Evolutionary conservation across 2,329 filamentous ascomycete species (phyloP).

Genomic region (Macrophomina tecta): DNA sequence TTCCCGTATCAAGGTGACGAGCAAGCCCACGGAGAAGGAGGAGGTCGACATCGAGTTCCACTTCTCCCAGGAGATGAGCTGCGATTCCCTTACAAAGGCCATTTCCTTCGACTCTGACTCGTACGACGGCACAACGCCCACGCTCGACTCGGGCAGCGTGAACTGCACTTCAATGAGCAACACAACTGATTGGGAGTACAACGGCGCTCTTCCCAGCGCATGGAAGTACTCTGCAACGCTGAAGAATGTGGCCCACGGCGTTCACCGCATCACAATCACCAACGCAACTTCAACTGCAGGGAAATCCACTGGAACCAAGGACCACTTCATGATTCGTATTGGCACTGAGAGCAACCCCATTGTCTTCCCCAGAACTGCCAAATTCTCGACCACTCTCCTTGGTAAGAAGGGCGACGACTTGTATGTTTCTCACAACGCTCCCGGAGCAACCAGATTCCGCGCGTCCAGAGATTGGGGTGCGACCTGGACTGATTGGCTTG

Average conservation of each 20-base stretch:
- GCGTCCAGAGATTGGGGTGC: constrained; percentile 68
- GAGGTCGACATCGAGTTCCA: constrained; percentile 59
- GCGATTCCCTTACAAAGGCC: constrained; percentile 57
- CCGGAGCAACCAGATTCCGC: constrained; percentile 67
- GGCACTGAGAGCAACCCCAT: constrained; percentile 65
- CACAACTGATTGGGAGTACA: constrained; percentile 43
- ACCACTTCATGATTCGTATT: constrained; percentile 67
- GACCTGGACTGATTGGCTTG: constrained; percentile 63
- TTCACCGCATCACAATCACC: constrained; percentile 64
- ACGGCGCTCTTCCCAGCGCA: constrained; percentile 60
- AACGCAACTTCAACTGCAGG: constrained; percentile 53
- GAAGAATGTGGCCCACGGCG: constrained; percentile 63
- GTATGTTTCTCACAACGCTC: constrained; percentile 63
- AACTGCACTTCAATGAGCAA: constrained; percentile 50
- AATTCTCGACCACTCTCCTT: constrained; percentile 64
- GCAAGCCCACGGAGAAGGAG: constrained; percentile 48
- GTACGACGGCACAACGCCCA: constrained; percentile 50
- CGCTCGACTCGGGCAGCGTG: constrained; percentile 53
- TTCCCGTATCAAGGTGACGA: constrained; percentile 58
- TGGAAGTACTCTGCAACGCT: constrained; percentile 63
- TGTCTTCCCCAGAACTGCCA: constrained; percentile 61
- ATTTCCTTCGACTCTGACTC: constrained; percentile 62
- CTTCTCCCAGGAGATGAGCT: constrained; percentile 68
- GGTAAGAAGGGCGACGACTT: constrained; percentile 47
- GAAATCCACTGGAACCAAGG: constrained; percentile 54